These are phyloP conservation scores for Pichia kudriavzevii DNA, from an alignment of 1,139 yeast genomes.

Conservation along the genomic window DNA sequence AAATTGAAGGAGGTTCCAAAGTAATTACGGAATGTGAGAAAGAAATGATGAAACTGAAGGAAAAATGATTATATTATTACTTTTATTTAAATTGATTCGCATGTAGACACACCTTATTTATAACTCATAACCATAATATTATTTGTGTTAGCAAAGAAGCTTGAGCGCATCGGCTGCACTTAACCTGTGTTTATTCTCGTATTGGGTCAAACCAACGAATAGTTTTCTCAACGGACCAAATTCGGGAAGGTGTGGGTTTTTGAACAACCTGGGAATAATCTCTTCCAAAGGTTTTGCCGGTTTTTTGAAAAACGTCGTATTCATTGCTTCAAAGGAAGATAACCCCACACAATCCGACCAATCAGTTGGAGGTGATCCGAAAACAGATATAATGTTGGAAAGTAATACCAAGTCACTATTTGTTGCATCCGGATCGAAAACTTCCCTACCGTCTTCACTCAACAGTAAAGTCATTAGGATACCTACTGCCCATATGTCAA, in stretches of 20 bases:
- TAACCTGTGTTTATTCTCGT: slow-evolving; percentile 33
- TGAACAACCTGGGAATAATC: slow-evolving; percentile 29
- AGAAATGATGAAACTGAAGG: slow-evolving; percentile 15
- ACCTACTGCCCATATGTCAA: slow-evolving; percentile 83
- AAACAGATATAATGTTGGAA: slow-evolving; percentile 48
- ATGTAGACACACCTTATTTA: not conserved
- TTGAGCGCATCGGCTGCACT: slow-evolving; percentile 25
- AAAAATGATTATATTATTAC: slow-evolving; percentile 2
- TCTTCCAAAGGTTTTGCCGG: slow-evolving; percentile 27
- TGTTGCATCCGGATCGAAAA: slow-evolving; percentile 34
- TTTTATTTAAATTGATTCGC: not conserved
- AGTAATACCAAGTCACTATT: slow-evolving; percentile 61
- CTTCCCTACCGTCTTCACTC: slow-evolving; percentile 38
- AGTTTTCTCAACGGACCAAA: slow-evolving; percentile 20
- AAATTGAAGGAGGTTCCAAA: slow-evolving; percentile 50
- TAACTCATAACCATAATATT: not conserved
- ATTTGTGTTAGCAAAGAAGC: slow-evolving; percentile 15
- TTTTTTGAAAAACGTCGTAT: slow-evolving; percentile 29
- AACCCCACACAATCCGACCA: slow-evolving; percentile 42
- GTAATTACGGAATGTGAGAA: slow-evolving; percentile 27
- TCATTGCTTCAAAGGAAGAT: slow-evolving; percentile 34
- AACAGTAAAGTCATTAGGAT: slow-evolving; percentile 57
- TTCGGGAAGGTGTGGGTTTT: slow-evolving; percentile 6
- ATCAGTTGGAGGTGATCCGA: slow-evolving; percentile 61
- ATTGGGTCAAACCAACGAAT: slow-evolving; percentile 33